Conservation (phyloP, 257 asterid species). For the Gentiana macrophylla region DNA sequence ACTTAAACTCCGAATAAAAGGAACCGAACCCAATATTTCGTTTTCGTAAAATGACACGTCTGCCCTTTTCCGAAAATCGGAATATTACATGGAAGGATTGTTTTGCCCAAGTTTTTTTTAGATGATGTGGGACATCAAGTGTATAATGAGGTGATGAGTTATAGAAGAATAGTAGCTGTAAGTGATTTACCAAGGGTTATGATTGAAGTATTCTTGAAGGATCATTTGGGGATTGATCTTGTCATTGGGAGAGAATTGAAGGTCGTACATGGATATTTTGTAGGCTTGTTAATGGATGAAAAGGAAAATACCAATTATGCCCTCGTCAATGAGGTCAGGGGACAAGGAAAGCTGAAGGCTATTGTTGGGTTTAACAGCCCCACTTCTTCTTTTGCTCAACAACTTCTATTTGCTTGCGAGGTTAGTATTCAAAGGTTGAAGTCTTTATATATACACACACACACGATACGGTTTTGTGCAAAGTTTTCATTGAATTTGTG, state of each 20-base stretch:
- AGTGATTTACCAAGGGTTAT: slow-evolving; percentile 2
- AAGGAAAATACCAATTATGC: slow-evolving; percentile 1
- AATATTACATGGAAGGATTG: too few relatives aligned
- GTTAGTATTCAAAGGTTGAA: neutral
- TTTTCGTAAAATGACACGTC: too few relatives aligned
- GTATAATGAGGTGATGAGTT: neutral
- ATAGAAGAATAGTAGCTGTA: slow-evolving; percentile 12
- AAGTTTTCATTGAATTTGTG: too few relatives aligned
- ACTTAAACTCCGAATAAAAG: too few relatives aligned
- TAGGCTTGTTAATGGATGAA: slow-evolving; percentile 22
- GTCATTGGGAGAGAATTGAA: slow-evolving; percentile 14
- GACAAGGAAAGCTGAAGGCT: slow-evolving; percentile 9
- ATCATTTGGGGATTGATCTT: slow-evolving; percentile 20
- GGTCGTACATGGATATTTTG: slow-evolving; percentile 11
- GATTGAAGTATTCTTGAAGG: slow-evolving; percentile 25
- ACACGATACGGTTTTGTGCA: too few relatives aligned
- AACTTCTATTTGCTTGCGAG: slow-evolving; percentile 12
- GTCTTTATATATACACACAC: too few relatives aligned
- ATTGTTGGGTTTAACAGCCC: slow-evolving; percentile 17
- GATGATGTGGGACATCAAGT: too few relatives aligned
- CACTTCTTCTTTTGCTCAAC: neutral
- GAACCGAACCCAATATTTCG: too few relatives aligned
- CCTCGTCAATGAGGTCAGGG: slow-evolving; percentile 4
- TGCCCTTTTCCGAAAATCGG: too few relatives aligned
- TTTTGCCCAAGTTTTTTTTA: too few relatives aligned